A percentile compares a stretch with the other conserved stretches of the same genome.
These are phyloP conservation scores for Martiniozyma abietophila DNA, from an alignment of 805 yeast genomes.

Conservation along the genomic window DNA sequence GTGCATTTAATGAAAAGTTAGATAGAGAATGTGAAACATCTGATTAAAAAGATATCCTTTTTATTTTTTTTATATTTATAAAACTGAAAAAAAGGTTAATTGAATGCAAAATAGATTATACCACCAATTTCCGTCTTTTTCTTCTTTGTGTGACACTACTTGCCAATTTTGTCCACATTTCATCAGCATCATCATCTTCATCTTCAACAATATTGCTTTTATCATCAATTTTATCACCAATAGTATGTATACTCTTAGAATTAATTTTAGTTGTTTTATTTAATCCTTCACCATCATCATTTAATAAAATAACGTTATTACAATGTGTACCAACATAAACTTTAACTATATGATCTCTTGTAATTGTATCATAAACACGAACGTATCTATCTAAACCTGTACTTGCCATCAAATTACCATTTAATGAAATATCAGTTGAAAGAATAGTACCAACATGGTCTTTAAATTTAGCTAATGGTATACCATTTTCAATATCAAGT, in stretches of 20 bases:
- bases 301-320: conserved; percentile 42
- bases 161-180: conserved; percentile 25
- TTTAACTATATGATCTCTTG: conserved; percentile 56
- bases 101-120: background rate
- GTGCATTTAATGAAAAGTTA: conserved; percentile 63
- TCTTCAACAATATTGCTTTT: conserved; percentile 26
- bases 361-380: conserved; percentile 57
- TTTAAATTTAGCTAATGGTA: conserved; percentile 57
- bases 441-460: conserved; percentile 72
- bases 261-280: too few relatives aligned
- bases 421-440: conserved; percentile 23
- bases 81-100: background rate
- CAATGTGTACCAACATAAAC: conserved; percentile 72
- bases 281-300: too few relatives aligned
- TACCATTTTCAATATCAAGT: conserved; percentile 41
- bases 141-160: conserved; percentile 18
- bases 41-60: too few relatives aligned
- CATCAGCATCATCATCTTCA: conserved; percentile 26
- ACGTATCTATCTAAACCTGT: conserved; percentile 88
- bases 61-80: too few relatives aligned
- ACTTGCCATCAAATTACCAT: conserved; percentile 45
- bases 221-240: too few relatives aligned
- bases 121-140: conserved; percentile 21
- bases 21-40: conserved; percentile 39
- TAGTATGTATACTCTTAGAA: conserved; percentile 19